These are phyloP conservation scores for Trichophyton schoenleinii DNA, from an alignment of 2,329 filamentous ascomycete genomes.

Conservation along the genomic window DNA sequence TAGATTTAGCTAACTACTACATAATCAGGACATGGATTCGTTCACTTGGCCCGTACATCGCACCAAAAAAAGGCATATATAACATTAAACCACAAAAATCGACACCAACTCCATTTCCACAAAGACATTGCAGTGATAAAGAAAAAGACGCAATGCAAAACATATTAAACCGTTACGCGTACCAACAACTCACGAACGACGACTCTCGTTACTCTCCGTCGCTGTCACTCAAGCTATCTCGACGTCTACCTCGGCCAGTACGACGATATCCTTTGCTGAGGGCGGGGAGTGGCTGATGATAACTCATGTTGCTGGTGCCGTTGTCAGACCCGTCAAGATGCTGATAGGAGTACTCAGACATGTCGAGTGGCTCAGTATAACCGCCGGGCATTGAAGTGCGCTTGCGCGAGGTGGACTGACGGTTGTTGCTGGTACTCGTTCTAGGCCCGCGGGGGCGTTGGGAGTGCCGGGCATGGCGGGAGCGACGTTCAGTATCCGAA, in stretches of 20 bases:
- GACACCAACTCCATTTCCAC: not conserved
- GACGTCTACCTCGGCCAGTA: slow-evolving; percentile 29
- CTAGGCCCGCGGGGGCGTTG: slow-evolving; percentile 13
- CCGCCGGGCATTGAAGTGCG: slow-evolving; percentile 27
- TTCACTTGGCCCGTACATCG: not conserved
- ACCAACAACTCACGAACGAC: slow-evolving; percentile 8
- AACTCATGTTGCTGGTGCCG: slow-evolving; percentile 41
- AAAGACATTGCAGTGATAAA: not conserved
- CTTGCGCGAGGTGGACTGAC: slow-evolving; percentile 28
- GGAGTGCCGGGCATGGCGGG: not conserved
- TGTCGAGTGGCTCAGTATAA: slow-evolving; percentile 34
- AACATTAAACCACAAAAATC: not conserved
- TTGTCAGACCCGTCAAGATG: slow-evolving; percentile 30
- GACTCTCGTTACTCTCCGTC: slow-evolving; percentile 29
- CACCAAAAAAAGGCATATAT: not conserved
- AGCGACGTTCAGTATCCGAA: not conserved
- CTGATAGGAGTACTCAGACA: slow-evolving; percentile 32
- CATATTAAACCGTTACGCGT: not conserved
- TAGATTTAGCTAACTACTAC: not conserved
- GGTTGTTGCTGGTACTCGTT: slow-evolving; percentile 15
- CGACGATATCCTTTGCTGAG: slow-evolving; percentile 36
- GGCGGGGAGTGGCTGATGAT: slow-evolving; percentile 46
- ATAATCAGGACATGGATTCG: not conserved
- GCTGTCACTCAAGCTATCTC: slow-evolving; percentile 45
- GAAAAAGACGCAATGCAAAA: not conserved